These are phyloP conservation scores for Fonsecaea pugnacius DNA, from an alignment of 2,329 filamentous ascomycete genomes.

Conservation along the genomic window DNA sequence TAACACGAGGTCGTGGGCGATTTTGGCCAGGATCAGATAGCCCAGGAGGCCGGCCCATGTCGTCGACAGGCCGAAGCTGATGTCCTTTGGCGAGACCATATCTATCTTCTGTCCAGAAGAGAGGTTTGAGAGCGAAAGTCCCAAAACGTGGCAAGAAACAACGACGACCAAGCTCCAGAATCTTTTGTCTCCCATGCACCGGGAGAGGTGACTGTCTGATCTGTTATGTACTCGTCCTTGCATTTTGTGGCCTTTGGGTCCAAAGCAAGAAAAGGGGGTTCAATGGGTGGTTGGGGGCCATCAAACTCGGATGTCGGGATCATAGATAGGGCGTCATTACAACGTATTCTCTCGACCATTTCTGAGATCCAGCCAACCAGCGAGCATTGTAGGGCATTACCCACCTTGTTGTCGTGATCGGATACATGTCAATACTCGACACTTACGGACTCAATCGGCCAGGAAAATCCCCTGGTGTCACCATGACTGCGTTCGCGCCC, in stretches of 20 bases:
- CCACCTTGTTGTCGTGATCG: too few relatives aligned
- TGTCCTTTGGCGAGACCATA: conserved; percentile 17
- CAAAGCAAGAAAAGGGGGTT: conserved; percentile 1
- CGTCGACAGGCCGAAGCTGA: conserved; percentile 20
- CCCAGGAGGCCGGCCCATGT: conserved; percentile 24
- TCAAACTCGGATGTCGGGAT: neutral
- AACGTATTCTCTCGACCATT: neutral
- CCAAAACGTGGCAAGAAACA: neutral
- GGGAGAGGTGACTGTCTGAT: neutral
- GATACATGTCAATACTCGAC: neutral
- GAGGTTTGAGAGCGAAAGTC: neutral
- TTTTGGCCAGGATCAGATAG: conserved; percentile 23
- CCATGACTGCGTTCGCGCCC: too few relatives aligned
- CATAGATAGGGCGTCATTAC: neutral
- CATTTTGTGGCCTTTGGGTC: neutral
- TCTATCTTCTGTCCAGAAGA: neutral
- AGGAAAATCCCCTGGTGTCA: too few relatives aligned
- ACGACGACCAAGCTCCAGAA: neutral
- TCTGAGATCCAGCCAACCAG: too few relatives aligned
- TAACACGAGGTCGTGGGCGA: conserved; percentile 21
- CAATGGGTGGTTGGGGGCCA: neutral
- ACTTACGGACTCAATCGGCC: neutral
- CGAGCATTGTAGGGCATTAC: too few relatives aligned
- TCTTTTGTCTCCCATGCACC: neutral
- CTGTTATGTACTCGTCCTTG: neutral